Evolutionary conservation across 495 filamentous ascomycete genomes (phyloP), one percentile per base, ranked within the genome.

Genomic region (Penicillium cataractarum): DNA sequence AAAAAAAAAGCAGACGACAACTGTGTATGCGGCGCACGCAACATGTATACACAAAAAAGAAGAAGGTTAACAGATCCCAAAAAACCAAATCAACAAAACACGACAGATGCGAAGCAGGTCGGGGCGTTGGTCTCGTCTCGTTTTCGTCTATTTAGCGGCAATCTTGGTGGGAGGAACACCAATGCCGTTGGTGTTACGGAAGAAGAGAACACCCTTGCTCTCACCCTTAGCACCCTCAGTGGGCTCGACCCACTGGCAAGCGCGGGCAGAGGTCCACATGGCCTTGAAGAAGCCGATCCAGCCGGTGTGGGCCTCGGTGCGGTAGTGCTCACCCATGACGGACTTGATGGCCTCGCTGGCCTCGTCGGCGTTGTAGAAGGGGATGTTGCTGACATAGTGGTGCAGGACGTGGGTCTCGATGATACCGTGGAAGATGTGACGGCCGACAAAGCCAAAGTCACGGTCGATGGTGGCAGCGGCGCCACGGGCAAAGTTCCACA

Each of bases 141-240:
- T 19, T 56, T n/a, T 55, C 29, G 31, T 75, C 72, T 78, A 77
- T 66, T 76, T 65, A 51, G 72, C 57, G 13, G 19, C 32, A 76
- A 66, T 35, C 75, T 86, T 86, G 66, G 76, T 55, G 6, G 91
- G 90, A 68, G 83, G 80, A 52, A 84, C 72, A 53, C 91, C 91
- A 22, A 91, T 73, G 19, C 87, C 87, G 76, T 97, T 98, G 63
- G 83, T 81, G 82, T 86, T 86, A 61, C 83, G 77, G 80, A 70
- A 86, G 76, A 86, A 86, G 8, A 86, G 69, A 10, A 86, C 82
- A 24, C 78, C 77, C 67, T 82, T 74, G 66, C 73, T 78, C 61
- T 84, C 81, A 27, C 83, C 84, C 53, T 72, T 62, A 44, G 89
- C 84, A 57, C 85, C 90, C 63, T 87, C 90, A 46, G 87, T 80